Base-by-base conservation (phyloP, 2,329 filamentous ascomycete genomes). In the Phaeosphaeriaceae sp. region DNA sequence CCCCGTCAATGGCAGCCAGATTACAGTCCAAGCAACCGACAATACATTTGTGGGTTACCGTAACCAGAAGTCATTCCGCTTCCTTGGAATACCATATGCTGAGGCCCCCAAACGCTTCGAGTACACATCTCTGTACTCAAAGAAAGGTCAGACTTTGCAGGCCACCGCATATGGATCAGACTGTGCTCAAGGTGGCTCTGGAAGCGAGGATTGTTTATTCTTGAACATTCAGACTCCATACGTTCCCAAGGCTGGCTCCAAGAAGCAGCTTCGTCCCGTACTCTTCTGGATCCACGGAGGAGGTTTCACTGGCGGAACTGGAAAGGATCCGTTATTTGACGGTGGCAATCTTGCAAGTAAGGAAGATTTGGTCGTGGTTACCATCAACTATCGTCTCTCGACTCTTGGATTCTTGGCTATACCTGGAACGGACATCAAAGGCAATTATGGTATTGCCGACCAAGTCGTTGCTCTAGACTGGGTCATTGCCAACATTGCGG, bases 371-470 rank as follows among this genome's bases (percentile, higher is more conserved):
- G 84, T 89, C 0, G 80, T 86, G 2, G 86, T 89, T 4, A 74
- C 75, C 7, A 84, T 88, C 76, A 88, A 88, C 74, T 88, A 88
- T 70, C 83, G 87, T 9, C 74, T 88, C 3, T 81, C 79, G 0
- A 86, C 84, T 0, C 77, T 88, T 0, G 86, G 86, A 0, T 88
- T 87, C 64, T 74, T 88, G 0, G 86, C 86, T 0, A 77, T 87
- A 7, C 79, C 82, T 4, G 82, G 86, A 20, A 86, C 86, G 2
- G 72, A 79, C 5, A 80, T 83, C 48, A 86, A 83, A 36, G 86
- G 83, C 0, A 86, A 86, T 60, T 85, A 78, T 60, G 83, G 83
- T 2, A 80, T 86, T 48, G 79, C 76, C 7, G 84, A 86, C 57
- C 83, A 85, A 60, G 76, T 83, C 13, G 80, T 78, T 7, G 83